Percentiles rank a stretch among this genome's conserved stretches.
These are phyloP conservation scores for Cyberlindnera xylosilytica DNA, from an alignment of 805 yeast genomes.

Conservation along the genomic window DNA sequence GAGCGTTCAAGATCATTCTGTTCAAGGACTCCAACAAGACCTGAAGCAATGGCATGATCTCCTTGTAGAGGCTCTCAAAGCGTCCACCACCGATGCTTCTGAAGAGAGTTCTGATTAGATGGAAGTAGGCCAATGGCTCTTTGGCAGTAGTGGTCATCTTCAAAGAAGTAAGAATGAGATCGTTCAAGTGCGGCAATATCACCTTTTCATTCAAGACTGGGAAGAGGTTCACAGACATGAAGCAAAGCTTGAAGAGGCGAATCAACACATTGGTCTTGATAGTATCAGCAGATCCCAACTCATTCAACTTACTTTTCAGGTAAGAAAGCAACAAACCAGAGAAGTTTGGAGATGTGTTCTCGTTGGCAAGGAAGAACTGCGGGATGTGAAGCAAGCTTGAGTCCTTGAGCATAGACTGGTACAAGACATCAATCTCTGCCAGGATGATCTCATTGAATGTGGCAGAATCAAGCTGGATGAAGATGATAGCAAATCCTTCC, in stretches of 20 bases:
- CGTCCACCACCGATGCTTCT: constrained; percentile 97
- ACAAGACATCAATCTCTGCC: constrained; percentile 73
- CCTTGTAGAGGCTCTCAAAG: constrained; percentile 88
- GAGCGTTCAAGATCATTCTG: constrained; percentile 75
- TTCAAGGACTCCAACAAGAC: constrained; percentile 82
- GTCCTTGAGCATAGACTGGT: constrained; percentile 75
- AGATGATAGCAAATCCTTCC: constrained; percentile 93
- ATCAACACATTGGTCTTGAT: constrained; percentile 77
- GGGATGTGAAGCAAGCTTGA: constrained; percentile 88
- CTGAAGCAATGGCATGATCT: constrained; percentile 87
- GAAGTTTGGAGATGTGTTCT: constrained; percentile 89
- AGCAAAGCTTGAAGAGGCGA: constrained; percentile 84
- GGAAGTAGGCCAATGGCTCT: constrained; percentile 88
- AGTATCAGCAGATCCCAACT: constrained; percentile 77
- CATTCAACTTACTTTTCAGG: constrained; percentile 66
- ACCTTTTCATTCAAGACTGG: constrained; percentile 87
- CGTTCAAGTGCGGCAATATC: constrained; percentile 81
- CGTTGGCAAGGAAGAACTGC: constrained; percentile 90
- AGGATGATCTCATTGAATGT: constrained; percentile 91
- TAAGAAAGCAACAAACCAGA: constrained; percentile 80
- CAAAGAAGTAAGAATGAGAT: constrained; percentile 76
- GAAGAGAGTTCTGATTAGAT: constrained; percentile 82
- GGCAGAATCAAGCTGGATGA: constrained; percentile 91
- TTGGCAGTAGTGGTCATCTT: constrained; percentile 78
- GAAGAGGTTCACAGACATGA: constrained; percentile 92